Conservation (phyloP, 1,284 basidiomycete genomes). For the Fomitopsis schrenkii region DNA sequence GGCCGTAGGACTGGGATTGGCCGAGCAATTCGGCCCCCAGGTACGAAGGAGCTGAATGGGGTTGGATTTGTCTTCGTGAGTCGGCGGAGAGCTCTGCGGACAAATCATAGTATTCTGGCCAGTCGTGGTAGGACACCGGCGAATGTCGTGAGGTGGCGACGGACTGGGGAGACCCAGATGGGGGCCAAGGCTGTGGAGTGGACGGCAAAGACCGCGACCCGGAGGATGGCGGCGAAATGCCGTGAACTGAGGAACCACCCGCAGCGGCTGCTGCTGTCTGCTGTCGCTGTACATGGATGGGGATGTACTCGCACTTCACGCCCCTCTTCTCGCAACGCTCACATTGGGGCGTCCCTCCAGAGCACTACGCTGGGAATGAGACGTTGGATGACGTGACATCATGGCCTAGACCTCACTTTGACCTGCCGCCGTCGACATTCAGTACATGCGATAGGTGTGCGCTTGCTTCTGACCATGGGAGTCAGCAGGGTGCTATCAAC, state of each 20-base stretch:
- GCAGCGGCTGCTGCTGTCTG: constrained; percentile 8
- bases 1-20: constrained; percentile 2
- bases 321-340: constrained; percentile 30
- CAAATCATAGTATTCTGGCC: constrained; percentile 9
- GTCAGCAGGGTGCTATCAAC: constrained; percentile 20
- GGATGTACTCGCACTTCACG: constrained; percentile 30
- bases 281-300: constrained; percentile 26
- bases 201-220: constrained; percentile 8
- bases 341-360: constrained; percentile 26
- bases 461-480: constrained; percentile 31
- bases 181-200: constrained; percentile 13
- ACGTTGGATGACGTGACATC: constrained; percentile 1
- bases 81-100: constrained; percentile 6
- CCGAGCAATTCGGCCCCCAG: constrained; percentile 1
- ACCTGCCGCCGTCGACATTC: constrained; percentile 51
- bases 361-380: constrained; percentile 18
- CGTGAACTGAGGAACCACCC: constrained; percentile 16
- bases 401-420: constrained; percentile 33
- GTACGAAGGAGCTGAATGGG: constrained; percentile 6
- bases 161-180: constrained; percentile 1
- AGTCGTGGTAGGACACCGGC: constrained; percentile 9
- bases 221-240: neutral
- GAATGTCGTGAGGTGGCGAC: constrained; percentile 10
- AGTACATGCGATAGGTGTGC: constrained; percentile 47
- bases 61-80: neutral